These are phyloP conservation scores for Fomitopsis palustris DNA, from an alignment of 1,284 basidiomycete genomes.

Conservation along the genomic window DNA sequence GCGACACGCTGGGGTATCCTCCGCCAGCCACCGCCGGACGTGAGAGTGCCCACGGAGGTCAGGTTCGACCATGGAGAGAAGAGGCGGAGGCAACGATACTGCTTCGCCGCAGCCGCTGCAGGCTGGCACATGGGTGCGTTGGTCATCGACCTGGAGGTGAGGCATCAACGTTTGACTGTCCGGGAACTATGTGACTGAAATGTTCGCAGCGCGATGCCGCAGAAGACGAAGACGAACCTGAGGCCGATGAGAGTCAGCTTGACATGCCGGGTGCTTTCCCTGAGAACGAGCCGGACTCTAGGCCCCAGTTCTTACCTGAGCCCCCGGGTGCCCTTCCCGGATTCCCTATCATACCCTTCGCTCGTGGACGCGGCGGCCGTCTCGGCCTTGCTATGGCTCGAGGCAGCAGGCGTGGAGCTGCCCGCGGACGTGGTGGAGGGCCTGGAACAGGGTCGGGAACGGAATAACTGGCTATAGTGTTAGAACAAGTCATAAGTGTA, in stretches of 20 bases:
- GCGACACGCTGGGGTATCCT: slow-evolving; percentile 23
- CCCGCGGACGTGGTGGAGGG: background rate
- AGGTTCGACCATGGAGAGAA: slow-evolving; percentile 58
- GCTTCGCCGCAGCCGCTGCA: slow-evolving; percentile 72
- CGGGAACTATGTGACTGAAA: background rate
- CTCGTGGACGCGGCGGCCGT: background rate
- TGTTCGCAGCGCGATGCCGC: background rate
- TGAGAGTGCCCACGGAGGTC: slow-evolving; percentile 64
- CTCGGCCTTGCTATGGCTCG: background rate
- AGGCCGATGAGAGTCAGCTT: background rate
- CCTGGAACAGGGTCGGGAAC: background rate
- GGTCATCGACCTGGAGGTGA: slow-evolving; percentile 74
- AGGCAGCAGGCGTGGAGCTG: background rate
- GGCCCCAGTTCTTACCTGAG: background rate
- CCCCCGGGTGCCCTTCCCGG: background rate
- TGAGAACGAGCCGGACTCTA: background rate
- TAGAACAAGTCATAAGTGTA: too few species aligned
- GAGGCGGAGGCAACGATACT: slow-evolving; percentile 57
- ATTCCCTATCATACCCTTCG: background rate
- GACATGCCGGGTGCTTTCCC: background rate
- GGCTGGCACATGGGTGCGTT: slow-evolving; percentile 90
- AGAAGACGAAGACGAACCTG: background rate
- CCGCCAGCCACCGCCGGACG: slow-evolving; percentile 38
- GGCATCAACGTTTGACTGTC: background rate
- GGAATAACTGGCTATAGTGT: background rate